Evolutionary conservation across 1,284 basidiomycete species (phyloP).

Genomic region (Bondarzewia mesenterica): DNA sequence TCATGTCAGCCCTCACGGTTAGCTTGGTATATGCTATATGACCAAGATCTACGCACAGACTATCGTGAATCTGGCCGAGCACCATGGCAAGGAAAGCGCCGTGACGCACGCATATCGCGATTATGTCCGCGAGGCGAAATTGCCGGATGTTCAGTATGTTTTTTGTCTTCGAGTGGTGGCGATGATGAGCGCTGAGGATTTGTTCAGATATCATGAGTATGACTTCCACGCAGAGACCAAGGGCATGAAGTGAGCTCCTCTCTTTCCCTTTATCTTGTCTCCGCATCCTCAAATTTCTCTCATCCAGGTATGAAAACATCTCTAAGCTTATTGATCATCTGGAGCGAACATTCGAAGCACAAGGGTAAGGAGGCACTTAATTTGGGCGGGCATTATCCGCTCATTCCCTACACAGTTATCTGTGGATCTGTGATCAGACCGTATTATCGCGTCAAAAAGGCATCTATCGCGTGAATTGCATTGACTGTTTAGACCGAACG

Average conservation of each 20-base stretch:
- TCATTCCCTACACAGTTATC: conserved; percentile 43
- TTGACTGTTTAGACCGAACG: conserved; percentile 88
- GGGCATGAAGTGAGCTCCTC: conserved; percentile 83
- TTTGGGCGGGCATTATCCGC: conserved; percentile 1
- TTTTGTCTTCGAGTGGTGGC: too few species aligned
- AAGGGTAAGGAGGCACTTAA: conserved; percentile 45
- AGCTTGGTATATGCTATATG: background rate
- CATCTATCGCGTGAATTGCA: conserved; percentile 84
- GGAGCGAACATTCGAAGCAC: conserved; percentile 64
- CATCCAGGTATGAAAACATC: conserved; percentile 79
- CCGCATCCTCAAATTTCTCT: conserved; percentile 6
- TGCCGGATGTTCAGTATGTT: conserved; percentile 32
- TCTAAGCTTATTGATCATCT: conserved; percentile 67
- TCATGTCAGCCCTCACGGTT: conserved; percentile 47
- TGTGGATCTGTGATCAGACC: conserved; percentile 74
- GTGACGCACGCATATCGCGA: conserved; percentile 78
- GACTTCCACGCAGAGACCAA: conserved; percentile 90
- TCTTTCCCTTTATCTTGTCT: conserved; percentile 2
- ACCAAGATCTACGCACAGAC: conserved; percentile 36
- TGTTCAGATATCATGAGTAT: conserved; percentile 55
- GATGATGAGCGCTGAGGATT: too few species aligned
- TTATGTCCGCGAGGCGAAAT: conserved; percentile 52
- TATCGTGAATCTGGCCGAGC: conserved; percentile 86
- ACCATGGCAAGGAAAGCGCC: conserved; percentile 78
- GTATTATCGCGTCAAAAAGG: conserved; percentile 79